phyloP scores from a whole-genome alignment of 345 rosid species.

The Euphorbia pulcherrima region DNA sequence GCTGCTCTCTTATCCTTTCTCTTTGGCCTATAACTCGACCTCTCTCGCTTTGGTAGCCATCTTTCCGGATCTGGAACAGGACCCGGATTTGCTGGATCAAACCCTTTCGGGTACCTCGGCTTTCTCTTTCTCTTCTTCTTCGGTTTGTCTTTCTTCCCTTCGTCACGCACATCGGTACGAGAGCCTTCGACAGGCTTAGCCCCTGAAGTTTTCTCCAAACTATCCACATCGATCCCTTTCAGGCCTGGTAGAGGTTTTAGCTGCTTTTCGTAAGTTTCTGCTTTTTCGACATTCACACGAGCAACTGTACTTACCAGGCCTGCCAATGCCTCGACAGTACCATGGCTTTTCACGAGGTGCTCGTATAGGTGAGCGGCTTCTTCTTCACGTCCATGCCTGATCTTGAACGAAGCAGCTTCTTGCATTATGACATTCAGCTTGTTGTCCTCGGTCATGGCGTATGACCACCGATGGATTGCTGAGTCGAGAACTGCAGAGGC shows the following conservation, averaged over 20 bases:
- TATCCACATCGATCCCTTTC: slow-evolving; percentile 64
- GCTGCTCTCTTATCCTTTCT: slow-evolving; percentile 96
- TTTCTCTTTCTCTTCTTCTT: slow-evolving; percentile 98
- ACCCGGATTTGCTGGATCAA: slow-evolving; percentile 91
- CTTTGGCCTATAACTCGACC: slow-evolving; percentile 89
- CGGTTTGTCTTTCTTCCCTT: slow-evolving; percentile 65
- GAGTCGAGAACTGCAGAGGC: slow-evolving; percentile 74
- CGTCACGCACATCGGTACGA: slow-evolving; percentile 41
- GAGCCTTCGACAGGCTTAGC: slow-evolving; percentile 69
- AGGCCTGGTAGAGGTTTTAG: slow-evolving; percentile 69
- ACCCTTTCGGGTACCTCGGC: slow-evolving; percentile 97
- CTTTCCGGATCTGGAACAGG: slow-evolving; percentile 98
- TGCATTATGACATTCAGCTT: slow-evolving; percentile 68
- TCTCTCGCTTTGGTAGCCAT: slow-evolving; percentile 96
- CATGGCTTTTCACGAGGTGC: slow-evolving; percentile 70
- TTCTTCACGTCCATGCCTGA: slow-evolving; percentile 77
- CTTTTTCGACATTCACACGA: slow-evolving; percentile 70
- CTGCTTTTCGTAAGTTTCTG: slow-evolving; percentile 76
- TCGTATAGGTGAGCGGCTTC: slow-evolving; percentile 78
- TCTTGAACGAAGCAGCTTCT: slow-evolving; percentile 91
- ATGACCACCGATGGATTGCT: slow-evolving; percentile 85
- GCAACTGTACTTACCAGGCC: slow-evolving; percentile 92
- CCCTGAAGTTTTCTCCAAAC: slow-evolving; percentile 80
- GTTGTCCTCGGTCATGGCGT: slow-evolving; percentile 76
- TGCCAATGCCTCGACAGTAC: slow-evolving; percentile 65